Conservation (phyloP, 306 rosid species). For the Inga laurina region DNA sequence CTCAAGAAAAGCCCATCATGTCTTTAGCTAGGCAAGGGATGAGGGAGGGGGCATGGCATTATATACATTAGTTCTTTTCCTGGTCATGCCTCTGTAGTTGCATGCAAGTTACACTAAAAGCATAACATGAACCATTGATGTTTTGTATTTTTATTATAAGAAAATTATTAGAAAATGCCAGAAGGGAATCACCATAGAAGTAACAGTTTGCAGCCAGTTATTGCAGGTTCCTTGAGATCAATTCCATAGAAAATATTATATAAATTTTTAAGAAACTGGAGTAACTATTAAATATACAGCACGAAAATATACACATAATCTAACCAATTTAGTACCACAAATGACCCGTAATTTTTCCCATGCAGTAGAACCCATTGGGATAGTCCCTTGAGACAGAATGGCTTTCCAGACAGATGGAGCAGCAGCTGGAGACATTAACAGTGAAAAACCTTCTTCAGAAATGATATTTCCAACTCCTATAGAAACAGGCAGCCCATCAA, state of each 20-base stretch:
- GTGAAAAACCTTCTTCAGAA: slow-evolving; percentile 81
- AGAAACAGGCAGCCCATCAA: slow-evolving; percentile 76
- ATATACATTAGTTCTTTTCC: not conserved
- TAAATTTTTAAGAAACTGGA: not conserved
- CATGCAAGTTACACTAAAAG: not conserved
- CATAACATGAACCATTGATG: not conserved
- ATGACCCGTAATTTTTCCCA: slow-evolving; percentile 86
- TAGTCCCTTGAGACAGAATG: slow-evolving; percentile 72
- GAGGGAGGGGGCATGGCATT: too few relatives aligned
- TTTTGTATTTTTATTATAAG: not conserved
- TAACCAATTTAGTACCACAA: slow-evolving; percentile 52
- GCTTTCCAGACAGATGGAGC: slow-evolving; percentile 85
- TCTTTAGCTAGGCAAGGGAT: too few relatives aligned
- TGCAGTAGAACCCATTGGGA: slow-evolving; percentile 79
- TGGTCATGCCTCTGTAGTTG: not conserved
- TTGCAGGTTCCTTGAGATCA: slow-evolving; percentile 3
- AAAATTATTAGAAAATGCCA: not conserved
- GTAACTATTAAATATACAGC: not conserved
- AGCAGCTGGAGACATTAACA: slow-evolving; percentile 81
- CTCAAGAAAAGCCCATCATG: too few relatives aligned
- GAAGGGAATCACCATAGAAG: not conserved
- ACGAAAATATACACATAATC: slow-evolving; percentile 10
- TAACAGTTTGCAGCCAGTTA: not conserved
- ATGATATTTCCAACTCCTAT: slow-evolving; percentile 86
- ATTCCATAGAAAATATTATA: not conserved